A percentile compares a stretch with the other conserved stretches of the same genome.
These are phyloP conservation scores for Candida nemodendra DNA, from an alignment of 805 yeast genomes.

Conservation along the genomic window DNA sequence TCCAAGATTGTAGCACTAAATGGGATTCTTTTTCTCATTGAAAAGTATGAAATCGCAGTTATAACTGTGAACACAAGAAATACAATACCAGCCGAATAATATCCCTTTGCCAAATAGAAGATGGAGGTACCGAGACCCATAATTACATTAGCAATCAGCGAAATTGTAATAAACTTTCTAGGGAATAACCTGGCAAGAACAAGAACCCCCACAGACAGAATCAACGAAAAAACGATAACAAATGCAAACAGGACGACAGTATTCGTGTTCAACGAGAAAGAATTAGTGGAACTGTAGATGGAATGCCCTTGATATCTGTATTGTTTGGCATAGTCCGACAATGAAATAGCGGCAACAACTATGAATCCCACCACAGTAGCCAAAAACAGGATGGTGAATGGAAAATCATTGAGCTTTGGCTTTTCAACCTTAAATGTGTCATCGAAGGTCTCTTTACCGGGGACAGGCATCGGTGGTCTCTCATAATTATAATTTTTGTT, in stretches of 20 bases:
- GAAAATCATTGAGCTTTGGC: slow-evolving; percentile 69
- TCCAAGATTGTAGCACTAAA: slow-evolving; percentile 28
- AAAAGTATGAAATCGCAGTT: slow-evolving; percentile 18
- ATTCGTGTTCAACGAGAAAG: slow-evolving; percentile 72
- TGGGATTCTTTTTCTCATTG: slow-evolving; percentile 23
- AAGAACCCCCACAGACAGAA: slow-evolving; percentile 55
- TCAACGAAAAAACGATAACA: slow-evolving; percentile 57
- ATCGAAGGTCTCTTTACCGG: slow-evolving; percentile 47
- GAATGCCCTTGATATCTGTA: slow-evolving; percentile 59
- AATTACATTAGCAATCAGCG: slow-evolving; percentile 64
- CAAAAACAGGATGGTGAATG: slow-evolving; percentile 53
- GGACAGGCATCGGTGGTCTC: slow-evolving; percentile 30
- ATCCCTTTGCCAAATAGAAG: slow-evolving; percentile 62
- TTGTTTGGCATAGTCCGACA: slow-evolving; percentile 60
- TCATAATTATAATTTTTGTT: slow-evolving; percentile 18
- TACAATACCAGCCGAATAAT: slow-evolving; percentile 75
- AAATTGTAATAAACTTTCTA: slow-evolving; percentile 60
- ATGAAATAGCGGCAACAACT: slow-evolving; percentile 65
- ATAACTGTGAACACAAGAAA: slow-evolving; percentile 36
- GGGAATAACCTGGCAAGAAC: slow-evolving; percentile 65
- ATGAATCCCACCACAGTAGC: slow-evolving; percentile 57
- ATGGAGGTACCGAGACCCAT: slow-evolving; percentile 76
- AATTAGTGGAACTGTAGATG: slow-evolving; percentile 50
- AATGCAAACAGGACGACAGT: slow-evolving; percentile 71
- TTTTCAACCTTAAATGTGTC: slow-evolving; percentile 65